Evolutionary conservation across 2,329 filamentous ascomycete genomes (phyloP).

Genomic region (Penicillium sp.): DNA sequence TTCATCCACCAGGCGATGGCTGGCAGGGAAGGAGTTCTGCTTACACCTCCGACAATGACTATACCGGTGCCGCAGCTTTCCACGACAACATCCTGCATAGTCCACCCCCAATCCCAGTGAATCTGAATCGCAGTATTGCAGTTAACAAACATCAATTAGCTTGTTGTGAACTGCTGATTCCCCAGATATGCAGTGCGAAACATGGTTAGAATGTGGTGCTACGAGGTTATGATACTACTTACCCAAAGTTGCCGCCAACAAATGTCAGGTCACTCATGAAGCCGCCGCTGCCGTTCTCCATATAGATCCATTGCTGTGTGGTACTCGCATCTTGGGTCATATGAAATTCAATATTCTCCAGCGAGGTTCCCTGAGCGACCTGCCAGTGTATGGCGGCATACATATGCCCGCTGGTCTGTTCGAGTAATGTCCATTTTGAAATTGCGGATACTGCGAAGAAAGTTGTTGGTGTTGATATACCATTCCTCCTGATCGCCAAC

Average conservation of each 20-base stretch:
- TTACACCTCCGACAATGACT: slow-evolving; percentile 43
- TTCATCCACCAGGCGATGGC: too few relatives aligned
- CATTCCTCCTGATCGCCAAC: slow-evolving; percentile 23
- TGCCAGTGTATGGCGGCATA: slow-evolving; percentile 70
- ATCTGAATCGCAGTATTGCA: slow-evolving; percentile 59
- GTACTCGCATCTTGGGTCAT: slow-evolving; percentile 56
- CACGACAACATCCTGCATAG: slow-evolving; percentile 55
- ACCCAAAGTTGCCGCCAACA: slow-evolving; percentile 63
- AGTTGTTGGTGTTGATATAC: slow-evolving; percentile 28
- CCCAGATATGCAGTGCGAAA: slow-evolving; percentile 46
- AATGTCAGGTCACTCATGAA: slow-evolving; percentile 64
- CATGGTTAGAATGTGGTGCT: too few relatives aligned
- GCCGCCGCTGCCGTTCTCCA: slow-evolving; percentile 55
- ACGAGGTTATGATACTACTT: too few relatives aligned
- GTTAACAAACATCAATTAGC: slow-evolving; percentile 57
- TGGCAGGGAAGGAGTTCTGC: too few relatives aligned
- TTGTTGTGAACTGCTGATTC: slow-evolving; percentile 66
- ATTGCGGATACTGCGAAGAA: slow-evolving; percentile 26
- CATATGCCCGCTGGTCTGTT: slow-evolving; percentile 32
- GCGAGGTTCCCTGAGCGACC: slow-evolving; percentile 73
- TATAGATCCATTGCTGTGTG: slow-evolving; percentile 35
- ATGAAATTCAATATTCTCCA: slow-evolving; percentile 76
- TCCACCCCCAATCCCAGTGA: slow-evolving; percentile 65
- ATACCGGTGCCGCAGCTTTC: slow-evolving; percentile 53
- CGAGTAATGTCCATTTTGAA: slow-evolving; percentile 32